phyloP scores from a whole-genome alignment of 2,329 filamentous ascomycete genomes.

The Trichoderma asperellum region DNA sequence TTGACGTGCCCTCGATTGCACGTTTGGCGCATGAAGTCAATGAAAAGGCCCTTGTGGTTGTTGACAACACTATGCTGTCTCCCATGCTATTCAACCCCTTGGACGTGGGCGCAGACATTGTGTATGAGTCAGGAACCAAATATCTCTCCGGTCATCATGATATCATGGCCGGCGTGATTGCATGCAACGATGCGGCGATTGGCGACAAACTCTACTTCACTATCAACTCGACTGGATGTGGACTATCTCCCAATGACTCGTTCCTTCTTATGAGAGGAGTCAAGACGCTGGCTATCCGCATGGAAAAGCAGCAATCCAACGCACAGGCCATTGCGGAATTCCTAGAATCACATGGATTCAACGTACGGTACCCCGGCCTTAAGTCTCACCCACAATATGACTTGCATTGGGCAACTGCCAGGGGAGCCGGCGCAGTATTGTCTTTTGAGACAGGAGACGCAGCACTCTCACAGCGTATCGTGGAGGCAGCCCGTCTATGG shows the following conservation, averaged over 20 bases:
- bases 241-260: conserved; percentile 90
- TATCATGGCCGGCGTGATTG: conserved; percentile 97
- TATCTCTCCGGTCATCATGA: conserved; percentile 98
- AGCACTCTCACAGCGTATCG: conserved; percentile 83
- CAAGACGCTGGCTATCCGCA: conserved; percentile 95
- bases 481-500: conserved; percentile 89
- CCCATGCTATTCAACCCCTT: conserved; percentile 92
- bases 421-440: conserved; percentile 90
- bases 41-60: conserved; percentile 78
- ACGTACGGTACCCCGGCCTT: conserved; percentile 90
- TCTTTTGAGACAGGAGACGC: conserved; percentile 95
- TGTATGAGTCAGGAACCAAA: conserved; percentile 97
- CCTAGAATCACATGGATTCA: conserved; percentile 88
- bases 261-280: conserved; percentile 94
- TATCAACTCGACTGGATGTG: conserved; percentile 95
- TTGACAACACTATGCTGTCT: conserved; percentile 99
- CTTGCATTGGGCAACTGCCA: conserved; percentile 92
- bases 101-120: conserved; percentile 91
- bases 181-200: conserved; percentile 78
- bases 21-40: conserved; percentile 76
- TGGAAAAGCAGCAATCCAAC: conserved; percentile 97
- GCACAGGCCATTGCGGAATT: conserved; percentile 90
- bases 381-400: conserved; percentile 96
- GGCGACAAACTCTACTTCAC: conserved; percentile 94
- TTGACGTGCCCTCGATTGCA: conserved; percentile 84